These are phyloP conservation scores for Botrytis medusae DNA, from an alignment of 2,329 filamentous ascomycete genomes.

Conservation along the genomic window DNA sequence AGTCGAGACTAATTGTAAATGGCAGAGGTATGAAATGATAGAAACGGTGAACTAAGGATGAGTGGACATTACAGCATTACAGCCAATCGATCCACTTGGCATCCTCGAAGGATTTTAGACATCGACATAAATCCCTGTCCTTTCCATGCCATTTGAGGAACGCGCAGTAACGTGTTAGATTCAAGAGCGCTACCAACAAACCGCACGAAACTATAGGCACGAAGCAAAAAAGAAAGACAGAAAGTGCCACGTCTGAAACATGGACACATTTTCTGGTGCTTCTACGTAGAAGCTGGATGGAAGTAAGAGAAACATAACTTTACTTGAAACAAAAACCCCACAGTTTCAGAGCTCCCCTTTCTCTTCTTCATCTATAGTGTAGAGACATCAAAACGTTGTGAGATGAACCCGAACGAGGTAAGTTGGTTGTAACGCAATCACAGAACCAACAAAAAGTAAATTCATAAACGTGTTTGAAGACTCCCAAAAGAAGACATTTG, in stretches of 20 bases:
- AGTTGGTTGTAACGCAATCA: background rate
- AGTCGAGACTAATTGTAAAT: background rate
- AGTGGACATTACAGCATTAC: conserved; percentile 6
- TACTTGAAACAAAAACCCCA: conserved; percentile 3
- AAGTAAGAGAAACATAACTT: background rate
- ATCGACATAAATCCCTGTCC: background rate
- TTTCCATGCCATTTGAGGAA: background rate
- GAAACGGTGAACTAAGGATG: conserved; percentile 1
- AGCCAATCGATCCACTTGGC: conserved; percentile 3
- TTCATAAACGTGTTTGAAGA: background rate
- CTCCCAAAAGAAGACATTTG: background rate
- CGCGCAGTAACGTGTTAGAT: background rate
- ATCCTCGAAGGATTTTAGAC: conserved; percentile 12
- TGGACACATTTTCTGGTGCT: background rate
- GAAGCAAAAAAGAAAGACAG: background rate
- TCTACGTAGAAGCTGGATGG: background rate
- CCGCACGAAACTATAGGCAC: background rate
- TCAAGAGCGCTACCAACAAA: background rate
- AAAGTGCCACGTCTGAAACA: conserved; percentile 13
- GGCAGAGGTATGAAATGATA: background rate
- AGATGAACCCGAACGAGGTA: background rate
- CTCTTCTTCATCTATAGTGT: background rate
- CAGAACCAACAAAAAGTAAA: background rate
- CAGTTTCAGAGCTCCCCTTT: background rate
- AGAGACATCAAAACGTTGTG: background rate